Percentiles rank a stretch among this genome's conserved stretches.
Conservation (phyloP, 345 rosid species). For the Raphanus sativus region DNA sequence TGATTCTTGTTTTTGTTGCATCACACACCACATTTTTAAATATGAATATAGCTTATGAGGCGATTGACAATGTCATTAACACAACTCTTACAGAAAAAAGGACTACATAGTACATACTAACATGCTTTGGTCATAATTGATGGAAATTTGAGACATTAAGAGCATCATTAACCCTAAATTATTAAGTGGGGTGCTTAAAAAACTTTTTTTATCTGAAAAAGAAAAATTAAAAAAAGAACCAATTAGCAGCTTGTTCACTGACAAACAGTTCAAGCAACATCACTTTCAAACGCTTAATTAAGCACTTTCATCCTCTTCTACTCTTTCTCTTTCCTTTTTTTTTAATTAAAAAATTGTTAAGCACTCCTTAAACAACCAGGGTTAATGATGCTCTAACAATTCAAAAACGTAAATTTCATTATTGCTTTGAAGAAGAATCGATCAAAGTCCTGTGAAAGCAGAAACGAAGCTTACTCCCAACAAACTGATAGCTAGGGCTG, state of each 20-base stretch:
- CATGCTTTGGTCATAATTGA: background rate
- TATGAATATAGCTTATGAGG: background rate
- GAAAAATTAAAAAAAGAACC: too few species aligned
- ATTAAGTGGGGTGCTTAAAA: too few species aligned
- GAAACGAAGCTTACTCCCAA: constrained; percentile 20
- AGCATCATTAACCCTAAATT: too few species aligned
- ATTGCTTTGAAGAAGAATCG: background rate
- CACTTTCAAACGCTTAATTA: too few species aligned
- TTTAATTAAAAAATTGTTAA: too few species aligned
- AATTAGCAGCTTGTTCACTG: too few species aligned
- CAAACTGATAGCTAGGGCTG: background rate
- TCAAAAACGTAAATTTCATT: background rate
- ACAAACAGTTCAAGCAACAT: too few species aligned
- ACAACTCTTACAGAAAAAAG: background rate
- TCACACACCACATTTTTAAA: background rate
- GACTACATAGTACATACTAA: background rate
- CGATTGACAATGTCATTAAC: background rate
- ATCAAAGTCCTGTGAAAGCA: constrained; percentile 7
- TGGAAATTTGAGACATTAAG: background rate
- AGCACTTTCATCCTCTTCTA: too few species aligned
- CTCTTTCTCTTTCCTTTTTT: too few species aligned
- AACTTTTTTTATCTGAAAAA: too few species aligned
- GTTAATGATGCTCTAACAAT: too few species aligned
- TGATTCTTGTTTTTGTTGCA: background rate
- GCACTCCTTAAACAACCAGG: too few species aligned